These are phyloP conservation scores for Erythrophleum fordii DNA, from an alignment of 306 rosid genomes.

Conservation along the genomic window DNA sequence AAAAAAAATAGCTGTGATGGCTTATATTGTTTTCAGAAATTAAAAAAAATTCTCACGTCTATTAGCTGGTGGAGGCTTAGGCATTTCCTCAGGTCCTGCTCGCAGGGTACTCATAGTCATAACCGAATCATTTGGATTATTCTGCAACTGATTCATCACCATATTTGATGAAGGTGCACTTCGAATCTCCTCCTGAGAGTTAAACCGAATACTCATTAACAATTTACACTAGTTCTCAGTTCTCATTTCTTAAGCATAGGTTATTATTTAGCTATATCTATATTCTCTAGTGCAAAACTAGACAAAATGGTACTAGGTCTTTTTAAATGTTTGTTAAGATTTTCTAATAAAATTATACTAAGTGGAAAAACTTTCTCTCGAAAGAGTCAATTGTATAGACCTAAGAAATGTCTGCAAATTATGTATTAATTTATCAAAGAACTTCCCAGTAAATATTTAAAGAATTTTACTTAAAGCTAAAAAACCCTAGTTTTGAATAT, in stretches of 20 bases:
- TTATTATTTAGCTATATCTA: neutral
- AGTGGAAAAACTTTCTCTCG: too few relatives aligned
- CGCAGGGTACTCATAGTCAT: slow-evolving; percentile 55
- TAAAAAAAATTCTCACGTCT: slow-evolving; percentile 65
- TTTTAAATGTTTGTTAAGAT: too few relatives aligned
- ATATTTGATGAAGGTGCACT: slow-evolving; percentile 64
- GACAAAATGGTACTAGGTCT: neutral
- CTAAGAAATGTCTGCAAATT: neutral
- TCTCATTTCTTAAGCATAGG: neutral
- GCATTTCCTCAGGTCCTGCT: slow-evolving; percentile 69
- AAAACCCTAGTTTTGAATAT: slow-evolving; percentile 35
- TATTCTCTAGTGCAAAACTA: too few relatives aligned
- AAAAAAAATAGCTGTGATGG: neutral
- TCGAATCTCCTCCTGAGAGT: slow-evolving; percentile 82
- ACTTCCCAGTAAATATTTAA: neutral
- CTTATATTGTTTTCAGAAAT: neutral
- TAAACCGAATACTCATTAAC: neutral
- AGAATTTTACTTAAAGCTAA: neutral
- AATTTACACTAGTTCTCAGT: neutral
- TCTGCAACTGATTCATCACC: slow-evolving; percentile 62
- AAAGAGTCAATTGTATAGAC: neutral
- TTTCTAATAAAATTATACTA: too few relatives aligned
- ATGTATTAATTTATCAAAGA: neutral
- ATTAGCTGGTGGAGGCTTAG: slow-evolving; percentile 72
- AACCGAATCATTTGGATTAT: slow-evolving; percentile 51